phyloP scores from a whole-genome alignment of 2,329 filamentous ascomycete genomes.

The Phoma sp. region DNA sequence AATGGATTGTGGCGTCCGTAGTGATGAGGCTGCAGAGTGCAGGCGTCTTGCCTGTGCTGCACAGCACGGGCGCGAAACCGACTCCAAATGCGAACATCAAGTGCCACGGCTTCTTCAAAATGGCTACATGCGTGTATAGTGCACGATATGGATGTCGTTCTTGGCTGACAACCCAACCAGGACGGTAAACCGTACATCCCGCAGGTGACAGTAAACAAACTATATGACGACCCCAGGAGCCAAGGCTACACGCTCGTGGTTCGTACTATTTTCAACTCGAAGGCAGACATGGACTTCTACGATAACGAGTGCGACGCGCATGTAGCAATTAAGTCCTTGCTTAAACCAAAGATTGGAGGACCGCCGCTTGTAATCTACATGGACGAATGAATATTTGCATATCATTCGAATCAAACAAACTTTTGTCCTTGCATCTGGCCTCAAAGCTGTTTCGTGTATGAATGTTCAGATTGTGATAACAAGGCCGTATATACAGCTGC shows the following conservation, averaged over 20 bases:
- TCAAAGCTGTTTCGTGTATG: neutral
- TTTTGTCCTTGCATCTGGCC: neutral
- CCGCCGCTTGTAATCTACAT: constrained; percentile 42
- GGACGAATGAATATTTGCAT: constrained; percentile 21
- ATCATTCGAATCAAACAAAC: neutral
- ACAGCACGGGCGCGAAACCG: constrained; percentile 6
- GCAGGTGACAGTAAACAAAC: constrained; percentile 61
- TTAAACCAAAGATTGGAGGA: constrained; percentile 37
- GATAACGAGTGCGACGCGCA: constrained; percentile 67
- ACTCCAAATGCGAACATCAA: neutral
- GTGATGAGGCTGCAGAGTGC: constrained; percentile 21
- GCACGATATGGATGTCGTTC: neutral
- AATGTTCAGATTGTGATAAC: neutral
- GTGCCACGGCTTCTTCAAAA: neutral
- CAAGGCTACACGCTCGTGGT: constrained; percentile 72
- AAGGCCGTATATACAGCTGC: neutral
- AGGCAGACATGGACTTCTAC: constrained; percentile 75
- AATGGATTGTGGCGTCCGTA: constrained; percentile 11
- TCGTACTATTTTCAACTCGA: constrained; percentile 68
- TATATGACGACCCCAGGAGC: constrained; percentile 65
- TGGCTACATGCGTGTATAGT: neutral
- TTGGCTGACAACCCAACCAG: constrained; percentile 50
- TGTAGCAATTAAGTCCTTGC: constrained; percentile 54
- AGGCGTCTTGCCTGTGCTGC: constrained; percentile 1
- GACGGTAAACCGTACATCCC: constrained; percentile 76